Evolutionary conservation across 768 basidiomycete genomes (phyloP), one percentile per base, ranked within the genome.

Genomic region (Ramaria sp.): DNA sequence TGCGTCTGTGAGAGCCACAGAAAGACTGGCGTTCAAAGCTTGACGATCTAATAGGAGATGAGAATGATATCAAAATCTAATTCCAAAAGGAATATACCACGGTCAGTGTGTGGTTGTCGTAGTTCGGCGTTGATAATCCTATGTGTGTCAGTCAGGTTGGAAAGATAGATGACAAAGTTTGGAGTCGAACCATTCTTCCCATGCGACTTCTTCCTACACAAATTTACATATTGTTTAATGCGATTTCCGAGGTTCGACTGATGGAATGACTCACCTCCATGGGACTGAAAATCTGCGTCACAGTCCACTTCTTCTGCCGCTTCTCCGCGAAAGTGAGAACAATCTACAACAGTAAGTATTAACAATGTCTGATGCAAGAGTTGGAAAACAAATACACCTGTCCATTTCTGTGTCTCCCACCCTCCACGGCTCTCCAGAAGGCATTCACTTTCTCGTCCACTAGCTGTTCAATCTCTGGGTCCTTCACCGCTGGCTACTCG

Each of bases 41-140:
- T 71, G 71, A 44, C 72, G 72, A 34, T 78, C 75, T 74, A 59
- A 5, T 34, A 22, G 18, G 50, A 54, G 22, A n/a, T 18, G 42
- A 37, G 71, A 71, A 28, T 72, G 10, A 8, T 6, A 34, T 50
- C 18, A 50, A 34, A 36, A n/a, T 69, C 53, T 53, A 30, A 15
- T 15, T 20, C 32, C 16, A 51, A 20, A 50, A 16, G 32, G 36
- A 28, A 18, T 62, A 18, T 57, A 81, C 85, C 83, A 73, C 69
- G 70, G 50, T 85, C 85, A 9, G 74, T 69, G 37, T 78, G 81
- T 0, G 83, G 83, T 60, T 88, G 88, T 49, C 79, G 78, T 13
- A 90, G 70, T 68, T 90, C 87, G 8, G 81, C 86, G 52, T 87
- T 89, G 58, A 91, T 79, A 13, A 82, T 70, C 88, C 88, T 90